These are phyloP conservation scores for Starmerella apis DNA, from an alignment of 805 yeast species.

Conservation along the genomic window DNA sequence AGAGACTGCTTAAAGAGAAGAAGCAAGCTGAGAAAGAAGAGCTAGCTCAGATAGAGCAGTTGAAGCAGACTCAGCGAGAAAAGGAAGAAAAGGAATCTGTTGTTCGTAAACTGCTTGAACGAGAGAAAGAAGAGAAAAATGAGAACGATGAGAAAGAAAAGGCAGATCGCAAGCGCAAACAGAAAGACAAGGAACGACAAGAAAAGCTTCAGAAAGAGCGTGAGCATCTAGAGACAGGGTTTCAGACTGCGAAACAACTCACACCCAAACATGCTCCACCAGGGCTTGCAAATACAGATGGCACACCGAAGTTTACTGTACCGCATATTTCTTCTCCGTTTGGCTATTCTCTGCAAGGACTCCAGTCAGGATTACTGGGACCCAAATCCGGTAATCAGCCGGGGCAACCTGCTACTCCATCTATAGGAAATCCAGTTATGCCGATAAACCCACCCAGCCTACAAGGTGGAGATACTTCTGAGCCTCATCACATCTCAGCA, in stretches of 20 bases:
- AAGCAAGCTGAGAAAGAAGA: slow-evolving; percentile 28
- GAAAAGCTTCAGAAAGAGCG: neutral
- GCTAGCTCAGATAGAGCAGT: slow-evolving; percentile 22
- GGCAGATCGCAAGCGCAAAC: neutral
- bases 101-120: slow-evolving; percentile 6
- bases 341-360: neutral
- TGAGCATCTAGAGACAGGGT: neutral
- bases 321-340: neutral
- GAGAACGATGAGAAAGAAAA: neutral
- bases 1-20: slow-evolving; percentile 6
- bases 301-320: neutral
- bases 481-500: neutral
- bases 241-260: neutral
- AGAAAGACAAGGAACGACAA: slow-evolving; percentile 5
- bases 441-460: neutral
- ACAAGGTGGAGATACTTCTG: neutral
- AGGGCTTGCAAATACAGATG: neutral
- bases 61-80: slow-evolving; percentile 11
- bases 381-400: neutral
- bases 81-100: slow-evolving; percentile 17
- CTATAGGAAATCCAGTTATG: neutral
- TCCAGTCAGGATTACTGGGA: neutral
- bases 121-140: slow-evolving; percentile 2
- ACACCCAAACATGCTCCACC: neutral
- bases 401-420: neutral